Base-by-base conservation (phyloP, 2,329 filamentous ascomycete species). In the Cytospora piceicola region DNA sequence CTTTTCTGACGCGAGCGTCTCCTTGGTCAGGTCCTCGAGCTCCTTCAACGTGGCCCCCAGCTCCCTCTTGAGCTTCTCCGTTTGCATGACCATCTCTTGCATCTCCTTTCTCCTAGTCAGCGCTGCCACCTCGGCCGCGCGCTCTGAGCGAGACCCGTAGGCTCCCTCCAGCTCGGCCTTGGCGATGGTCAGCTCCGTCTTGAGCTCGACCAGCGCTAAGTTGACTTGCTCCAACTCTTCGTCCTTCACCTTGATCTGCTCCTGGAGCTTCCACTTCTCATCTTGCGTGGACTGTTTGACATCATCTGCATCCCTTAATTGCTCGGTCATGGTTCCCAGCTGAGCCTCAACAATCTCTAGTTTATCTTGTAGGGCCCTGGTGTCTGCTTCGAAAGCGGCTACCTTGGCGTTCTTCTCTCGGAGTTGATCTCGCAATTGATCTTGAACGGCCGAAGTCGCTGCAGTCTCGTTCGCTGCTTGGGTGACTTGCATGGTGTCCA, bases 131-230 rank as follows among this genome's bases (percentile, higher is more conserved):
- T 87, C 85, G 15, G 83, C 82, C 24, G 85, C 85, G 27, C 86
- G 83, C 75, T 88, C 81, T 65, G 83, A 81, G 66, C 85, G 82
- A 65, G 83, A 82, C 65, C 85, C 85, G 72, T 88, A 87, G 30
- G 85, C 85, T 64, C 84, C 84, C 69, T 88, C 86, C 34, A 88
- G 81, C 74, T 88, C 86, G 22, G 86, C 86, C 72, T 85, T 83
- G 59, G 84, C 83, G 71, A 88, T 82, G 55, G 85, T 86, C 66
- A 86, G 78, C 71, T 88, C 85, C 61, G 85, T 87, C 80, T 88
- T 88, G 73, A 85, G 79, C 75, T 87, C 84, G 39, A 84, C 82
- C 63, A 87, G 73, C 71, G 81, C 80, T 72, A 80, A 77, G 73
- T 83, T 84, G 61, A 84, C 77, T 63, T 77, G 75, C 59, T 85